phyloP scores from a whole-genome alignment of 805 yeast genomes.

The Pichia rugopelliculosa region DNA sequence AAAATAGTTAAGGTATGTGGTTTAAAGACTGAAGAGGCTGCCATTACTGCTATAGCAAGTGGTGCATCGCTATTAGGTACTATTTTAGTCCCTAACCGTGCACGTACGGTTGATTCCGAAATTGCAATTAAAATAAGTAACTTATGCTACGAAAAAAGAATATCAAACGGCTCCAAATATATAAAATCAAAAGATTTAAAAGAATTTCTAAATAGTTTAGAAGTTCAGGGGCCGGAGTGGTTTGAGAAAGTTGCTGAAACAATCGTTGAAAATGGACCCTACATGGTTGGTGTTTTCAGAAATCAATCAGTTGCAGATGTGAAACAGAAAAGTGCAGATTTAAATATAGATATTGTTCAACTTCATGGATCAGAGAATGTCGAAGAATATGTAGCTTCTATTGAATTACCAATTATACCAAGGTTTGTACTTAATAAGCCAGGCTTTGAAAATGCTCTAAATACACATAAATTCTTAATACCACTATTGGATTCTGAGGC shows the following conservation, averaged over 20 bases:
- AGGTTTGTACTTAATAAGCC: slow-evolving; percentile 60
- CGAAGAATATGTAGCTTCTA: slow-evolving; percentile 33
- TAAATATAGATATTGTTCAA: slow-evolving; percentile 72
- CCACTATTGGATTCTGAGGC: slow-evolving; percentile 77
- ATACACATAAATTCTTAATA: slow-evolving; percentile 36
- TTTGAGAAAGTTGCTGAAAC: slow-evolving; percentile 24
- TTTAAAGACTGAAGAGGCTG: slow-evolving; percentile 58
- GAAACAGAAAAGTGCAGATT: slow-evolving; percentile 31
- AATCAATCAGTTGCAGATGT: slow-evolving; percentile 71
- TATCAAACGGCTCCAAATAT: slow-evolving; percentile 16
- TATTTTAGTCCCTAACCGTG: slow-evolving; percentile 77
- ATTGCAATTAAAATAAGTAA: slow-evolving; percentile 41
- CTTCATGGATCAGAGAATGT: slow-evolving; percentile 73
- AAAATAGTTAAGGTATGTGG: slow-evolving; percentile 86
- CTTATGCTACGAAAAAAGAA: slow-evolving; percentile 19
- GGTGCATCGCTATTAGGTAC: slow-evolving; percentile 81
- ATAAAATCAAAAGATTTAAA: slow-evolving; percentile 21
- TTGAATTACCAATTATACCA: slow-evolving; percentile 56
- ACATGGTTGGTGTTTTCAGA: slow-evolving; percentile 82
- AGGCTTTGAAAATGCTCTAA: slow-evolving; percentile 19
- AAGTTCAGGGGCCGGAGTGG: slow-evolving; percentile 27
- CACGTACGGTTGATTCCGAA: slow-evolving; percentile 52
- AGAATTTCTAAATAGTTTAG: slow-evolving; percentile 6
- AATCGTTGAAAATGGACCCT: slow-evolving; percentile 45
- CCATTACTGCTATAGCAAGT: slow-evolving; percentile 53